Evolutionary conservation across 345 rosid species (phyloP).

Genomic region (Hibiscus tridactylites): DNA sequence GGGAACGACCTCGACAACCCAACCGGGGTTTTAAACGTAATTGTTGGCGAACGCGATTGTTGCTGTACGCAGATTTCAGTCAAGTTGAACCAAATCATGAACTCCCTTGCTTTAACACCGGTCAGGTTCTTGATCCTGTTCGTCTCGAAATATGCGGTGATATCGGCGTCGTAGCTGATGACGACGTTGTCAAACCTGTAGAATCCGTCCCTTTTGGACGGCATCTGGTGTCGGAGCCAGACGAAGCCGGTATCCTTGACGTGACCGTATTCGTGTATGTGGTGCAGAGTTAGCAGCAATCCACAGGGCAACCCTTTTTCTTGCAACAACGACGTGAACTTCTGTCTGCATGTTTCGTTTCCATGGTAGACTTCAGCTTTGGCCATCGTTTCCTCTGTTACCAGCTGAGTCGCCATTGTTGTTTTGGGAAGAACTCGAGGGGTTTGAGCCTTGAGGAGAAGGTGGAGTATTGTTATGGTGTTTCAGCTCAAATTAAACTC

Average conservation of each 20-base stretch:
- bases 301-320: constrained; percentile 61
- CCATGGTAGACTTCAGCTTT: constrained; percentile 68
- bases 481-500: not conserved
- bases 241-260: constrained; percentile 68
- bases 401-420: not conserved
- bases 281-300: constrained; percentile 32
- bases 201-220: constrained; percentile 15
- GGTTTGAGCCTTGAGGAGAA: not conserved
- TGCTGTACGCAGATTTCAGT: not conserved
- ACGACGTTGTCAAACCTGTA: constrained; percentile 42
- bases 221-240: constrained; percentile 47
- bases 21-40: not conserved
- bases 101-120: not conserved
- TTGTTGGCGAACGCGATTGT: not conserved
- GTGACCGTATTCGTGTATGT: constrained; percentile 68
- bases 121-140: constrained; percentile 34
- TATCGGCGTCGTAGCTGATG: constrained; percentile 42
- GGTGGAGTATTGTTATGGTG: not conserved
- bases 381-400: constrained; percentile 42
- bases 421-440: not conserved
- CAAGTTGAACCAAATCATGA: not conserved
- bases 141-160: constrained; percentile 53
- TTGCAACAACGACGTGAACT: constrained; percentile 29
- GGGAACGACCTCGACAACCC: not conserved
- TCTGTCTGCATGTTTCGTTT: constrained; percentile 49